phyloP scores from a whole-genome alignment of 169 alveolate genomes.

The Plasmodium yoelii region DNA sequence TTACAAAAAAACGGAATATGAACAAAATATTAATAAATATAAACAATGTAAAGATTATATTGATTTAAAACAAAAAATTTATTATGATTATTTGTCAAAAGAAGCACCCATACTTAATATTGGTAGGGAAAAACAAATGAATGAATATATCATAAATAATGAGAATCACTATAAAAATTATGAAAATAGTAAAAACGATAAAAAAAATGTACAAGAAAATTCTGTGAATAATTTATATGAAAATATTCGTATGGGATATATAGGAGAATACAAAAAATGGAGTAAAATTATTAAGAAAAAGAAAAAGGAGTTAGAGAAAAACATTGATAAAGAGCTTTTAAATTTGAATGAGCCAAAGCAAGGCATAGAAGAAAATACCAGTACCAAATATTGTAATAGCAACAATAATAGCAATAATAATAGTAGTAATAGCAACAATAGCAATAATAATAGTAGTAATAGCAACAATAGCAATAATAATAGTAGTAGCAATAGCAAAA shows the following conservation, averaged over 20 bases:
- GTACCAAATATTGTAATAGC: not conserved
- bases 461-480: too few relatives aligned
- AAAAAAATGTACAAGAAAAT: not conserved
- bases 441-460: too few relatives aligned
- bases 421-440: too few relatives aligned
- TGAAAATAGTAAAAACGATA: not conserved
- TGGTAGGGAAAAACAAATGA: not conserved
- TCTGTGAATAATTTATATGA: not conserved
- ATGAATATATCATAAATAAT: not conserved
- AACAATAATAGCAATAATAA: not conserved
- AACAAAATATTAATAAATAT: constrained; percentile 35
- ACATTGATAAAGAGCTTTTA: not conserved
- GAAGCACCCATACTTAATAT: constrained; percentile 5
- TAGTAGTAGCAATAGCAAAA: too few relatives aligned
- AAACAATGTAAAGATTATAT: constrained; percentile 62
- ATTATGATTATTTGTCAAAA: constrained; percentile 42
- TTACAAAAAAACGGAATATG: constrained; percentile 55
- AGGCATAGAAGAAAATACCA: not conserved
- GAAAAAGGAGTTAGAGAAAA: not conserved
- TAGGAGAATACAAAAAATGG: constrained; percentile 69
- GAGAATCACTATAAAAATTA: not conserved
- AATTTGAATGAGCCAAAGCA: not conserved
- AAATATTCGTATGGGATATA: constrained; percentile 10
- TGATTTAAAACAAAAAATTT: constrained; percentile 56
- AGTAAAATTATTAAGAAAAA: constrained; percentile 26